Percentiles rank a stretch among this genome's conserved stretches.
Evolutionary conservation across 768 basidiomycete species (phyloP).

Genomic region (Glaciozyma antarctica): DNA sequence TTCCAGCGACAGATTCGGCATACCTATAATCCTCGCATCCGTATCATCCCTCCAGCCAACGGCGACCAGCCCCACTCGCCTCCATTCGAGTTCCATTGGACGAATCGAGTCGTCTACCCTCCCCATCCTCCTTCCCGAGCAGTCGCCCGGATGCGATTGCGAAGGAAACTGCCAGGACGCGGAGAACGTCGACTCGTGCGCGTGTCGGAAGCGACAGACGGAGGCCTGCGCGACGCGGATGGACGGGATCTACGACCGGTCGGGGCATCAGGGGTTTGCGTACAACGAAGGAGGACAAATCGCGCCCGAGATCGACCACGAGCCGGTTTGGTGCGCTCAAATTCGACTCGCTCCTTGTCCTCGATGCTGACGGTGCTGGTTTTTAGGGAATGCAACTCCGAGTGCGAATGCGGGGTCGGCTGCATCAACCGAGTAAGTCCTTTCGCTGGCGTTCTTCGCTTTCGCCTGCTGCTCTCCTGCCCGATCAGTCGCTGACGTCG

Average conservation of each 20-base stretch:
- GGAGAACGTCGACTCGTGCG: not conserved
- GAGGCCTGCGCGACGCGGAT: not conserved
- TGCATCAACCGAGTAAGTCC: constrained; percentile 14
- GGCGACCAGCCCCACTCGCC: not conserved
- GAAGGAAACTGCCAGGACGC: constrained; percentile 10
- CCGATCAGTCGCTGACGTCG: too few relatives aligned
- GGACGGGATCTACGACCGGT: not conserved
- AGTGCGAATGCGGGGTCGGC: constrained; percentile 16
- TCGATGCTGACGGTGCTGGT: not conserved
- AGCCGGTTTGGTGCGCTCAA: constrained; percentile 16
- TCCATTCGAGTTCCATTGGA: constrained; percentile 23
- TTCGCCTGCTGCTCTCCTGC: not conserved
- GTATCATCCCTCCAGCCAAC: constrained; percentile 2
- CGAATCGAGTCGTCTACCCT: constrained; percentile 23
- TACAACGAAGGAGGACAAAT: not conserved
- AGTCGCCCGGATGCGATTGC: constrained; percentile 24
- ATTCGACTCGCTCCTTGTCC: not conserved
- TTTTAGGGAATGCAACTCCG: constrained; percentile 26
- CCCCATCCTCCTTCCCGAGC: constrained; percentile 10
- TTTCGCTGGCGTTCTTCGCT: too few relatives aligned
- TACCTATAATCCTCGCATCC: not conserved
- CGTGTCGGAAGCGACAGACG: constrained; percentile 8
- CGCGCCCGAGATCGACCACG: not conserved
- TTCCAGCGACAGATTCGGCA: not conserved
- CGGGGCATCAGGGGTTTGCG: constrained; percentile 11